phyloP scores from a whole-genome alignment of 2,329 filamentous ascomycete species.

The Fusarium sp. region DNA sequence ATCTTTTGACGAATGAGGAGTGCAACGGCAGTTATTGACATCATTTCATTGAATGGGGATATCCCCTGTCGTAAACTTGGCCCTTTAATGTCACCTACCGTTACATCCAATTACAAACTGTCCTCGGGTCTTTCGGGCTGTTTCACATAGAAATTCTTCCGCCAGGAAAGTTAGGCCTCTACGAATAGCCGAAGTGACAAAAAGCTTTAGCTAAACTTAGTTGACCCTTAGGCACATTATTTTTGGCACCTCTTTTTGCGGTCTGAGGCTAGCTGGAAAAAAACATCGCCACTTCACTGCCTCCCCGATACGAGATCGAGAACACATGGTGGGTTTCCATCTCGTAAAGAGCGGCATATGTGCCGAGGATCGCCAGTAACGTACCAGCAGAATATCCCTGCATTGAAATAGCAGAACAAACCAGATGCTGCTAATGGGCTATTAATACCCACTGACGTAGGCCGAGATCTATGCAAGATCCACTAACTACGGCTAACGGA shows the following conservation, averaged over 20 bases:
- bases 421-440: background rate
- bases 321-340: background rate
- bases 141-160: slow-evolving; percentile 13
- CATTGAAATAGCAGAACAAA: background rate
- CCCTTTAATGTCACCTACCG: background rate
- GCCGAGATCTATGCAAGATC: background rate
- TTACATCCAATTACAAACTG: background rate
- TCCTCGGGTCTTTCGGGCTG: background rate
- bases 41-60: slow-evolving; percentile 13
- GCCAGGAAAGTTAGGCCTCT: too few species aligned
- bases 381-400: background rate
- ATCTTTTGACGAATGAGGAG: slow-evolving; percentile 25
- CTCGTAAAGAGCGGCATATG: background rate
- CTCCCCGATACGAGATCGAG: background rate
- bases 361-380: slow-evolving; percentile 4
- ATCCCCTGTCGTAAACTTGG: background rate
- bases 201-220: too few species aligned
- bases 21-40: slow-evolving; percentile 29
- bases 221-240: background rate
- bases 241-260: background rate
- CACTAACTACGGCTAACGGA: background rate
- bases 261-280: background rate
- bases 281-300: slow-evolving; percentile 2
- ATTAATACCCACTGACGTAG: slow-evolving; percentile 13
- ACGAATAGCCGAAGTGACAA: too few species aligned